phyloP scores from a whole-genome alignment of 805 yeast genomes.

The Hanseniaspora taiwanica region DNA sequence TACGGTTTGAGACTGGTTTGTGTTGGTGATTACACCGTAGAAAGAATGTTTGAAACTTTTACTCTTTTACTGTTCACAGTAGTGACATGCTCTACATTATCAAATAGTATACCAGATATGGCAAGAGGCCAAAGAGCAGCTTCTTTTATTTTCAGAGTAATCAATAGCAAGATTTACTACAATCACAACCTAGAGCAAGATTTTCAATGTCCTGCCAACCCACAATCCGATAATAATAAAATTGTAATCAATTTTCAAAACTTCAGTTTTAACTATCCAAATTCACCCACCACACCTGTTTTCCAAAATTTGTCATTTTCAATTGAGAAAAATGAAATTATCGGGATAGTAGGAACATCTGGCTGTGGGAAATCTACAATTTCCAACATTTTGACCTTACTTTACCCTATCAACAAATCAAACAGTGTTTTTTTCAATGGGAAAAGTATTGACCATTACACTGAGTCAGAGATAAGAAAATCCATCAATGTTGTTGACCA shows the following conservation, averaged over 20 bases:
- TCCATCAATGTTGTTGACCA: constrained; percentile 65
- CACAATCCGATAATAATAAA: too few relatives aligned
- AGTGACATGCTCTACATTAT: constrained; percentile 43
- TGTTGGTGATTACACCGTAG: constrained; percentile 36
- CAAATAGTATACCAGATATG: constrained; percentile 64
- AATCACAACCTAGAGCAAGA: too few relatives aligned
- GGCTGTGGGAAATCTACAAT: constrained; percentile 90
- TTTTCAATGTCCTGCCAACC: too few relatives aligned
- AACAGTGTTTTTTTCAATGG: too few relatives aligned
- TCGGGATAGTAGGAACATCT: constrained; percentile 72
- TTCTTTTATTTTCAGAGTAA: constrained; percentile 32
- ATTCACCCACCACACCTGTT: constrained; percentile 14
- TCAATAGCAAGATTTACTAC: constrained; percentile 11
- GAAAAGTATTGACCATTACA: constrained; percentile 28
- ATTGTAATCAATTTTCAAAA: constrained; percentile 30
- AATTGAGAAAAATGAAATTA: constrained; percentile 33
- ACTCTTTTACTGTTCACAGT: constrained; percentile 64
- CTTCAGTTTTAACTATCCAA: constrained; percentile 38
- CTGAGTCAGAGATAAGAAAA: constrained; percentile 34
- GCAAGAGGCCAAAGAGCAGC: constrained; percentile 71
- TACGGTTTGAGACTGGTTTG: constrained; percentile 71
- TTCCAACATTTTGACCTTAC: constrained; percentile 38
- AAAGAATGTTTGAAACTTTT: constrained; percentile 54
- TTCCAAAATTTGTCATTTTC: constrained; percentile 31
- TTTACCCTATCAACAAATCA: constrained; percentile 31